These are phyloP conservation scores for Peribolospora baueri DNA, from an alignment of 768 basidiomycete species.

Conservation along the genomic window DNA sequence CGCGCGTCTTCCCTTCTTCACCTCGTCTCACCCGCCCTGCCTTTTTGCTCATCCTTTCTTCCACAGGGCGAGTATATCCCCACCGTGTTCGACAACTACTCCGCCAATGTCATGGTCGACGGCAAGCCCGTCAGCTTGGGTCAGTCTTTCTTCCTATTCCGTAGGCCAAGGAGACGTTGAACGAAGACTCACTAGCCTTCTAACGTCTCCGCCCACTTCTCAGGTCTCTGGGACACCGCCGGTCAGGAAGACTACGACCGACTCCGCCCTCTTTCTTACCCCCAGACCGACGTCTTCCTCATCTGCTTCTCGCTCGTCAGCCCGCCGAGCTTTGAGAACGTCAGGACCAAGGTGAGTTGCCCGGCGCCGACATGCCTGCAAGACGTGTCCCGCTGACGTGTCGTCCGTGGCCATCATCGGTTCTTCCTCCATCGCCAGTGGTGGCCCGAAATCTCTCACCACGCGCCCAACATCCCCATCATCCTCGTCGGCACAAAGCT, in stretches of 20 bases:
- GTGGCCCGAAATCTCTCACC: conserved; percentile 92
- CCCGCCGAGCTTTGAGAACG: conserved; percentile 96
- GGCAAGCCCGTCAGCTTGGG: conserved; percentile 95
- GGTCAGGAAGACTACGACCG: conserved; percentile 99
- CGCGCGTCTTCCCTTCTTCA: background rate
- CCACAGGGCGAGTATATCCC: conserved; percentile 83
- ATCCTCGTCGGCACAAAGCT: conserved; percentile 92
- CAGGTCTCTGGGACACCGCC: conserved; percentile 84
- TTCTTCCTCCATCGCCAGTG: conserved; percentile 29
- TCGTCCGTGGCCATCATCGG: background rate
- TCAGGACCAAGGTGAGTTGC: conserved; percentile 64
- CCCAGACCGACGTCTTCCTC: conserved; percentile 96
- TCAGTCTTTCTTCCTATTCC: conserved; percentile 15
- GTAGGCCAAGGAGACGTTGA: background rate
- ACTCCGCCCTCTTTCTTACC: conserved; percentile 89
- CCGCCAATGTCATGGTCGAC: conserved; percentile 91
- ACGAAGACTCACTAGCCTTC: background rate
- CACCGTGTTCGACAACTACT: conserved; percentile 94
- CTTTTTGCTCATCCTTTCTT: background rate
- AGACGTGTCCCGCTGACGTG: background rate
- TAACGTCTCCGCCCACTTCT: background rate
- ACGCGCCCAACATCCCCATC: conserved; percentile 78
- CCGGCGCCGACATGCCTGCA: no score
- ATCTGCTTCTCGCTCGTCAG: conserved; percentile 97
- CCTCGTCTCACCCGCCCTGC: background rate